Conservation (phyloP, 2,329 filamentous ascomycete genomes). For the Onygenales sp. region DNA sequence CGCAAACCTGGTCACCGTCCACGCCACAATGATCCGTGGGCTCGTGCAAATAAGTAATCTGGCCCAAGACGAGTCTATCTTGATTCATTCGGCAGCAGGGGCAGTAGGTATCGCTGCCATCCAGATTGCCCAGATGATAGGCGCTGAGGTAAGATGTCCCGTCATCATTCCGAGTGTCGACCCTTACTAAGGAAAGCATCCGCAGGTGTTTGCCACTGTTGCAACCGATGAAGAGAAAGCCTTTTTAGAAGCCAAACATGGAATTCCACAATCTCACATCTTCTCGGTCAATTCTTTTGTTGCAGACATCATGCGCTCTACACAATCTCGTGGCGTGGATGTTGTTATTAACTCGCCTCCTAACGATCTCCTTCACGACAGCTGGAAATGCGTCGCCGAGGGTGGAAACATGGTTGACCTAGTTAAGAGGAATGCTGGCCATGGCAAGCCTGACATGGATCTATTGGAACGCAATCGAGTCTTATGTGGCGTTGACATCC, state of each 20-base stretch:
- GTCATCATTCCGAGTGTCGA: background rate
- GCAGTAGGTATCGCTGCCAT: conserved; percentile 16
- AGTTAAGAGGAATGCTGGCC: no score
- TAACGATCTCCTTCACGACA: conserved; percentile 18
- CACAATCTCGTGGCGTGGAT: conserved; percentile 16
- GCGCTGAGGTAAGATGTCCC: conserved; percentile 3
- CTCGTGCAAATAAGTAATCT: conserved; percentile 15
- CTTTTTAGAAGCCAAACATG: conserved; percentile 10
- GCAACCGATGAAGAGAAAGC: conserved; percentile 14
- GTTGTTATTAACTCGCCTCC: conserved; percentile 20
- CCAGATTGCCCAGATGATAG: conserved; percentile 11
- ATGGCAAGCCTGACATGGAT: no score
- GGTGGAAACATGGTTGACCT: conserved; percentile 8
- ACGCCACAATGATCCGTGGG: conserved; percentile 15
- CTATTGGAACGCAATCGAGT: no score
- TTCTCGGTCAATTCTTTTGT: conserved; percentile 18
- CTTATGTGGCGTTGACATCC: no score
- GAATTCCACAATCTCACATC: conserved; percentile 15
- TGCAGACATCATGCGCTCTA: conserved; percentile 11
- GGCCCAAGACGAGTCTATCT: conserved; percentile 10
- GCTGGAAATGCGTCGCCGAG: conserved; percentile 18
- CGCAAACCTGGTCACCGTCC: conserved; percentile 16
- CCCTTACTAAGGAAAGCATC: background rate
- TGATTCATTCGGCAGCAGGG: conserved; percentile 20
- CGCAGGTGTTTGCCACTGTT: conserved; percentile 13